A percentile compares a stretch with the other conserved stretches of the same genome.
These are phyloP conservation scores for Backusella tuberculispora DNA, from an alignment of 192 early-diverging fungal genomes.

Conservation along the genomic window DNA sequence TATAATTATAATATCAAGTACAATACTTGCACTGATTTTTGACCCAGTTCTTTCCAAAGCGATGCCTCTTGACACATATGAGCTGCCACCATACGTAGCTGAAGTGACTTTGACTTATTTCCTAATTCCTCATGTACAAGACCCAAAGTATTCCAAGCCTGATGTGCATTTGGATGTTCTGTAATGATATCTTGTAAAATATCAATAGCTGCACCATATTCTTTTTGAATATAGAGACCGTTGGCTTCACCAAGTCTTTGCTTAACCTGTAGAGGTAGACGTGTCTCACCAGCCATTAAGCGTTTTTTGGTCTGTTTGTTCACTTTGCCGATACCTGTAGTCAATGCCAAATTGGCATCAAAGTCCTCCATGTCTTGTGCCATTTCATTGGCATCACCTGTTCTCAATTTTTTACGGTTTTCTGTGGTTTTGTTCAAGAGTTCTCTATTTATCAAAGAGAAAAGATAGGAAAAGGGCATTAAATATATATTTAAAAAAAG, in stretches of 20 bases:
- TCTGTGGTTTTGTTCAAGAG: constrained; percentile 13
- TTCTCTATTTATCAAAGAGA: neutral
- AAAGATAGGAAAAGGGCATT: neutral
- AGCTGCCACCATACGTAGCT: constrained; percentile 87
- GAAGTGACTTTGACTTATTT: constrained; percentile 68
- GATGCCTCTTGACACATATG: constrained; percentile 75
- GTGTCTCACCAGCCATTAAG: constrained; percentile 21
- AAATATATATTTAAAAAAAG: neutral
- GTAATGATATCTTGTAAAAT: constrained; percentile 80
- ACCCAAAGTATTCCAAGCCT: constrained; percentile 90
- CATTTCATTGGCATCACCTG: constrained; percentile 21
- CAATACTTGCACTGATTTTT: constrained; percentile 62
- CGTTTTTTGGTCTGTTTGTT: neutral
- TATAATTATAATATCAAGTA: constrained; percentile 8
- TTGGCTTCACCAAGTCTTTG: constrained; percentile 79
- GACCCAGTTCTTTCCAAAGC: constrained; percentile 84
- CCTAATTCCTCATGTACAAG: constrained; percentile 89
- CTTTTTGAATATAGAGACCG: constrained; percentile 65
- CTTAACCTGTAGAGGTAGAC: constrained; percentile 53
- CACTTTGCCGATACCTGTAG: constrained; percentile 31
- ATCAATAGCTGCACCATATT: constrained; percentile 75
- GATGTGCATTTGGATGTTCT: constrained; percentile 65
- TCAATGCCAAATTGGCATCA: constrained; percentile 24
- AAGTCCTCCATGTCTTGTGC: constrained; percentile 31
- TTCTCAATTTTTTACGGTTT: constrained; percentile 10